Evolutionary conservation across 768 basidiomycete genomes (phyloP), one percentile per base, ranked within the genome.

Genomic region (Chalciporus pseudorubinellus): DNA sequence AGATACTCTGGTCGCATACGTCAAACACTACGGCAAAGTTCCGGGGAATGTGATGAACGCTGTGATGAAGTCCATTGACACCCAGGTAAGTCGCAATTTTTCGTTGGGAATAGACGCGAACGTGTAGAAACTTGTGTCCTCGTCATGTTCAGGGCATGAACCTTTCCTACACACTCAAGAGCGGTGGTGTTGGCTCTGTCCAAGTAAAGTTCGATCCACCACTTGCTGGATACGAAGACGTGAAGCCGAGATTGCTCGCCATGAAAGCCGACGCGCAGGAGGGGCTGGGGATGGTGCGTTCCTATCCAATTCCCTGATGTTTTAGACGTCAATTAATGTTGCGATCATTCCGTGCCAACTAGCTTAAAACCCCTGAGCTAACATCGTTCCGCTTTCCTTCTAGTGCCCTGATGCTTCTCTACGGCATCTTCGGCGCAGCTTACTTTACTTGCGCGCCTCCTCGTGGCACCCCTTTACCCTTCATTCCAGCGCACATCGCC

Each of bases 261-360:
- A 92, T 92, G 90, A 91, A 89, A 62, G 82, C 82, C 0, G 75
- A 87, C 21, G 87, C 90, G 0, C 87, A 92, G 61, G 88, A 88
- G 62, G 77, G 81, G 1, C 77, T 92, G 16, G 89, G 90, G 22
- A 89, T 88, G 86, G 89, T 86, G 50, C 21, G 81, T 67, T 7
- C 16, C 8, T n/a, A 24, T 3, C 6, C 16, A 40, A n/a, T 26
- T 11, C 18, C 22, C 45, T 18, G 14, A 10, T 31, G 3, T 39
- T 12, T 24, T 10, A 1, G 13, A 39, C 19, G 16, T 19, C 45
- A 9, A 43, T 36, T 40, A 9, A 14, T 4, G 6, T 18, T 14
- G 9, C 13, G 21, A 39, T 36, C 19, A 19, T 20, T 14, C 19
- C 41, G 11, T 10, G 13, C 5, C 50, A 33, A 51, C n/a, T 40